These are phyloP conservation scores for Apiotrichum porosum DNA, from an alignment of 1,284 basidiomycete genomes.

Conservation along the genomic window DNA sequence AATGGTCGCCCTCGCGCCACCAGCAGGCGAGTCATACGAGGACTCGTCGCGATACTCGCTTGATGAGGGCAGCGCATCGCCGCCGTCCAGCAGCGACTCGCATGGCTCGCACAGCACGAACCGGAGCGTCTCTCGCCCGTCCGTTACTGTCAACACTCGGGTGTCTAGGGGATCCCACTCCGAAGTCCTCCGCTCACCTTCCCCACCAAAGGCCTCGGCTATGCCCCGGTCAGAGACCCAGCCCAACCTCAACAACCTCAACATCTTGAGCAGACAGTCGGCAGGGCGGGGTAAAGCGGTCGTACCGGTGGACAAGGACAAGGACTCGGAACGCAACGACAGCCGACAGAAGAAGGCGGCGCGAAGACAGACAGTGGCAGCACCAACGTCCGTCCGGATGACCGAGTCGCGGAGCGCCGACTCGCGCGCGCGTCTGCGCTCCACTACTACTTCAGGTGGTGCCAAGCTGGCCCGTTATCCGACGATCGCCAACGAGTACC, in stretches of 20 bases:
- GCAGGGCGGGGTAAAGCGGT: no score
- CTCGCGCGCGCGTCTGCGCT: conserved; percentile 21
- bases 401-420: conserved; percentile 32
- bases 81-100: conserved; percentile 3
- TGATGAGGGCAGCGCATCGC: neutral
- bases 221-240: conserved; percentile 3
- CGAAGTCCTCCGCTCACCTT: neutral
- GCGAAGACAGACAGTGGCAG: conserved; percentile 22
- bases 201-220: conserved; percentile 8
- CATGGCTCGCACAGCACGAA: conserved; percentile 5
- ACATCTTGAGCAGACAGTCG: no score
- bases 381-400: conserved; percentile 34
- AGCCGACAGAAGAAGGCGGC: conserved; percentile 5
- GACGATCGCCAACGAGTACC: conserved; percentile 8
- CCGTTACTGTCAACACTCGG: neutral
- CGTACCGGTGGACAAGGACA: conserved; percentile 2
- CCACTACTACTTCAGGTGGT: conserved; percentile 6
- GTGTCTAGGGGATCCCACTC: neutral
- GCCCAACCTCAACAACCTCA: conserved; percentile 1
- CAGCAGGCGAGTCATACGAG: conserved; percentile 16
- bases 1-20: conserved; percentile 31
- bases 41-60: no score
- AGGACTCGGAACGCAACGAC: conserved; percentile 9
- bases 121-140: conserved; percentile 2
- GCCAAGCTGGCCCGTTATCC: conserved; percentile 14